These are phyloP conservation scores for Lineolata rhizophorae DNA, from an alignment of 495 filamentous ascomycete genomes.

Conservation along the genomic window DNA sequence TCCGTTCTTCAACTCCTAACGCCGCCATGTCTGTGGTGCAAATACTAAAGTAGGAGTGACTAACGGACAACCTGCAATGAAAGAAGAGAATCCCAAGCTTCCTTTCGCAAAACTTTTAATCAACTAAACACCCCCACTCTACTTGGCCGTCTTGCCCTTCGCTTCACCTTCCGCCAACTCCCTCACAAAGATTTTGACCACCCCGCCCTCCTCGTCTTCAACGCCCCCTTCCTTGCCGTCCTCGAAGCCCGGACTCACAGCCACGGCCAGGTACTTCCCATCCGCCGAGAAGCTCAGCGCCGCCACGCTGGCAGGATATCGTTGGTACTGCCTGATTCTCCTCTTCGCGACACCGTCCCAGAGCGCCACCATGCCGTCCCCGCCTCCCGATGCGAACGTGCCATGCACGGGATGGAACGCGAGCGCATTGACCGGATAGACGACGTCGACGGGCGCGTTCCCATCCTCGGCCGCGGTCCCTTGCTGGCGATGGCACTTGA, in stretches of 20 bases:
- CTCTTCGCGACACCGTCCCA: conserved; percentile 92
- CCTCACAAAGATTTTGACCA: conserved; percentile 55
- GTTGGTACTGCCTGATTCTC: conserved; percentile 74
- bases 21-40: too few species aligned
- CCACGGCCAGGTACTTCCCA: conserved; percentile 68
- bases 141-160: conserved; percentile 59
- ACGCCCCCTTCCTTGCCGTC: conserved; percentile 51
- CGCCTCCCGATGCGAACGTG: conserved; percentile 82
- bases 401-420: conserved; percentile 81
- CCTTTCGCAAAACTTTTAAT: too few species aligned
- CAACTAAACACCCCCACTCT: too few species aligned
- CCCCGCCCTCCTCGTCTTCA: conserved; percentile 37
- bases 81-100: too few species aligned
- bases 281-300: conserved; percentile 55
- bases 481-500: conserved; percentile 81
- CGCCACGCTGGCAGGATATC: conserved; percentile 54
- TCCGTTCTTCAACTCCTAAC: too few species aligned
- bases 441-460: conserved; percentile 64
- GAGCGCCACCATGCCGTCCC: conserved; percentile 81
- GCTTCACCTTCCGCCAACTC: conserved; percentile 75
- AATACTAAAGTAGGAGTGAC: too few species aligned
- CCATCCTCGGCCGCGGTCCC: conserved; percentile 33
- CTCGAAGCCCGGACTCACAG: conserved; percentile 76
- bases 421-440: conserved; percentile 88
- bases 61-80: too few species aligned